A percentile compares a stretch with the other conserved stretches of the same genome.
Conservation (phyloP, 2,329 filamentous ascomycete species). For the Colletotrichum orchidophilum region DNA sequence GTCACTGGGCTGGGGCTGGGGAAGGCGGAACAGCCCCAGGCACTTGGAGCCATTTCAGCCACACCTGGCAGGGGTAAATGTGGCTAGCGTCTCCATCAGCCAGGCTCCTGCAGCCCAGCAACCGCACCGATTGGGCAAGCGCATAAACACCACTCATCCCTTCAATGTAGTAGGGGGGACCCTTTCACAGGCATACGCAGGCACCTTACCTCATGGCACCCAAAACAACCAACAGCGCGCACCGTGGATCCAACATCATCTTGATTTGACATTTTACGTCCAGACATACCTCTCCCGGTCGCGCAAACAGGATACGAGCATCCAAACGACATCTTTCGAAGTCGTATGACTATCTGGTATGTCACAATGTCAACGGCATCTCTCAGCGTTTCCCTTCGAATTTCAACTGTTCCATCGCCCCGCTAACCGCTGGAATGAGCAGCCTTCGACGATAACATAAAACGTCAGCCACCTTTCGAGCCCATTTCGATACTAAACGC, state of each 20-base stretch:
- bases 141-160: constrained; percentile 30
- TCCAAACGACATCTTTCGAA: background rate
- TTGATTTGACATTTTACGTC: background rate
- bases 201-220: constrained; percentile 18
- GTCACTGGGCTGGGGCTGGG: background rate
- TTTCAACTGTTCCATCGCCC: constrained; percentile 44
- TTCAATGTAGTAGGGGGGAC: constrained; percentile 4
- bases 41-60: background rate
- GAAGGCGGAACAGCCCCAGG: constrained; percentile 4
- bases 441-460: constrained; percentile 24
- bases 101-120: constrained; percentile 30
- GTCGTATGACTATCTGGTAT: constrained; percentile 21
- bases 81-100: constrained; percentile 10
- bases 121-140: constrained; percentile 34
- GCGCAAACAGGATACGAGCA: background rate
- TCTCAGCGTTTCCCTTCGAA: background rate
- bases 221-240: constrained; percentile 25
- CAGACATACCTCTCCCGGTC: background rate
- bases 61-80: background rate
- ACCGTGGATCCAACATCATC: background rate
- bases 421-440: constrained; percentile 53
- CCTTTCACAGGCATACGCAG: constrained; percentile 29
- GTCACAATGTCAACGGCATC: background rate
- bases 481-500: constrained; percentile 9
- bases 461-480: constrained; percentile 25